Percentiles rank a stretch among this genome's conserved stretches.
phyloP scores from a whole-genome alignment of 1,284 basidiomycete species.

The Xerocomus amazonicus region DNA sequence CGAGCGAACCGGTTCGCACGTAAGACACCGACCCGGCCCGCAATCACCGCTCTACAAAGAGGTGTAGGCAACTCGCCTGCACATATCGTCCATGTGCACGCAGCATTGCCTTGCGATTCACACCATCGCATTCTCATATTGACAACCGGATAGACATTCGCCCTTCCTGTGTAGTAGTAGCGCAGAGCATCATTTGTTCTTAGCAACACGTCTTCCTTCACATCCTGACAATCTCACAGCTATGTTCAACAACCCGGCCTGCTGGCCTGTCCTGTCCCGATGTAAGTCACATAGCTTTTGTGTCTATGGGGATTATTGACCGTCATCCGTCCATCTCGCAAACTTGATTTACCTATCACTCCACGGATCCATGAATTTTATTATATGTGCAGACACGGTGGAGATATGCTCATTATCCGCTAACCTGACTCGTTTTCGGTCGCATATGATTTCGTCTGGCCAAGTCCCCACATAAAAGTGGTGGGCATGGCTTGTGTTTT shows the following conservation, averaged over 20 bases:
- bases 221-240: not conserved
- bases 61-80: not conserved
- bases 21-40: too few relatives aligned
- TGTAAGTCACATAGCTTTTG: not conserved
- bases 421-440: not conserved
- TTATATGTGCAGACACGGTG: not conserved
- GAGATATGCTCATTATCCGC: slow-evolving; percentile 7
- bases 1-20: too few relatives aligned
- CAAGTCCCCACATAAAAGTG: not conserved
- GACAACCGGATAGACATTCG: not conserved
- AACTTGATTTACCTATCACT: not conserved
- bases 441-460: not conserved
- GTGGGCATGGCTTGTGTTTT: not conserved
- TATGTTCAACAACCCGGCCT: not conserved
- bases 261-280: not conserved
- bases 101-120: not conserved
- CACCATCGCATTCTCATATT: too few relatives aligned
- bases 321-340: slow-evolving; percentile 1
- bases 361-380: too few relatives aligned
- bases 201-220: not conserved
- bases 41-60: not conserved
- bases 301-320: not conserved
- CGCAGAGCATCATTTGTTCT: not conserved
- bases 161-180: not conserved
- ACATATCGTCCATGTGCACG: not conserved